Conservation (phyloP, 257 asterid genomes). For the Ehretia macrophylla region DNA sequence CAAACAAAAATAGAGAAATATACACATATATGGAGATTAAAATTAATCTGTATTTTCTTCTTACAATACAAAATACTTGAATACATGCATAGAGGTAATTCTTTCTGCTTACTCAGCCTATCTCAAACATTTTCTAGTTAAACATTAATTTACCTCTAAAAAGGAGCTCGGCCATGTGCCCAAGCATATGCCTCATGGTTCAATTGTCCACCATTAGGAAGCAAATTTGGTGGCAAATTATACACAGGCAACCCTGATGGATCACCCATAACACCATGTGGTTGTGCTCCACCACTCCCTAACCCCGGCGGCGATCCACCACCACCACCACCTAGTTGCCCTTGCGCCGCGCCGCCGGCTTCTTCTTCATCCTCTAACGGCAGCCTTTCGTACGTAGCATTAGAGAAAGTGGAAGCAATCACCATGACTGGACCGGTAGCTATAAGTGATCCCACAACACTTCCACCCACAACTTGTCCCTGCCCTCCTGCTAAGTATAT, state of each 20-base stretch:
- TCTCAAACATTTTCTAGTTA: neutral
- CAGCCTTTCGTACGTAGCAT: constrained; percentile 12
- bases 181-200: constrained; percentile 5
- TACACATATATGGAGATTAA: neutral
- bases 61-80: neutral
- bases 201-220: constrained; percentile 11
- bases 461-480: constrained; percentile 15
- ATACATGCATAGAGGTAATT: too few species aligned
- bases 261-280: neutral
- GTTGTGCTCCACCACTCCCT: constrained; percentile 5
- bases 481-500: constrained; percentile 11
- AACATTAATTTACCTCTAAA: neutral
- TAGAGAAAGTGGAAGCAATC: constrained; percentile 14
- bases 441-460: constrained; percentile 16
- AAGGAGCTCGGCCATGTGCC: constrained; percentile 7
- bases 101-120: too few species aligned
- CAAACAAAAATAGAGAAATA: neutral
- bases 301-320: constrained; percentile 1
- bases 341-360: neutral
- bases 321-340: constrained; percentile 3
- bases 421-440: constrained; percentile 18
- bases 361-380: constrained; percentile 16
- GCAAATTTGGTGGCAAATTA: constrained; percentile 5
- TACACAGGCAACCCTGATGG: constrained; percentile 4
- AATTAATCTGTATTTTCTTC: neutral